Evolutionary conservation across 1,139 yeast genomes (phyloP), one percentile per base, ranked within the genome.

Genomic region (Lodderomyces metapsilosis): DNA sequence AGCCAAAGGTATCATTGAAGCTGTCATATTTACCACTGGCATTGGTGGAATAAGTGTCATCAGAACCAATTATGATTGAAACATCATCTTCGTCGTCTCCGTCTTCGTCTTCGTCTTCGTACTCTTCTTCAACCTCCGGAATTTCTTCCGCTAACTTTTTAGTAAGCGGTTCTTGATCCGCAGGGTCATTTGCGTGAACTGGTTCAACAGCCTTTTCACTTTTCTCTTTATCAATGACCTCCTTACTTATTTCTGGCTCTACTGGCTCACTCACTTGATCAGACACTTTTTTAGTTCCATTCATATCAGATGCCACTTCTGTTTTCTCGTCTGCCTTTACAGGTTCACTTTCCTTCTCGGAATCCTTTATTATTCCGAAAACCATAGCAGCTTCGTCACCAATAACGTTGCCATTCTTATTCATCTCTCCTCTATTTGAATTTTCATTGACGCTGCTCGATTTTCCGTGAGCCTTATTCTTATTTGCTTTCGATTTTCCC

Each of bases 341-440:
- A 11, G 34, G 39, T 22, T 41, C 47, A 15, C 11, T 5, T 15
- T 40, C 47, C 31, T 57, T 38, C 15, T 31, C 65, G 58, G 28
- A 64, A 61, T 8, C 46, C 17, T 37, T 31, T 5, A 69, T 66
- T 2, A 69, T 72, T 11, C 78, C 78, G 52, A 72, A 72, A 0
- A 71, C 74, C 71, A 67, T 58, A 0, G 76, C 76, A 2, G 75
- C 74, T 48, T 71, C 76, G 43, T 68, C 71, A 38, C 58, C 61
- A 27, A 70, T 63, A 9, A 61, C 51, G 21, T 55, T 59, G 23
- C 52, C 55, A 38, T 40, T 44, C 21, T 18, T 41, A 24, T 25
- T 43, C 44, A 2, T 40, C 35, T 15, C 37, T 43, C 21, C 23
- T 34, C 21, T 24, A 34, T 37, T 36, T 34, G 10, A 50, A 20